Evolutionary conservation across 1,139 yeast species (phyloP), one percentile per base, ranked within the genome.

Genomic region (Candida sp.): DNA sequence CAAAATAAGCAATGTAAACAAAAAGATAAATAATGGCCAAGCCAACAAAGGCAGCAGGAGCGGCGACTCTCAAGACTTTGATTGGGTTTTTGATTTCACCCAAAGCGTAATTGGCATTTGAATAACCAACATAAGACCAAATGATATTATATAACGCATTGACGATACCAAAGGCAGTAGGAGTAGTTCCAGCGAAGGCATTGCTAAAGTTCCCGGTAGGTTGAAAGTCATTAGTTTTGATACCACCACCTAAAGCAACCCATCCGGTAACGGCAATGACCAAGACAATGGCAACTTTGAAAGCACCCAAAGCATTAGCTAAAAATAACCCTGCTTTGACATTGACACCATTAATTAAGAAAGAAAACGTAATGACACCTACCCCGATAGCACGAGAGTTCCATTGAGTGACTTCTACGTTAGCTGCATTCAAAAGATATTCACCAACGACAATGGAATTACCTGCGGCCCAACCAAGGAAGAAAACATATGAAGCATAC

Each of bases 381-480:
- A 84, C 67, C 54, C 89, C 95, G 53, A 86, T 76, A 42, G 82
- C 88, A 56, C 90, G 75, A 52, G 87, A 84, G 57, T 81, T 81
- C 93, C 93, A 86, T 56, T 82, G 77, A 29, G 83, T 79, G 5
- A 81, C 75, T 49, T 82, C 85, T 29, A 70, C 73, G 25, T 83
- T 87, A 9, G 90, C 89, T 4, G 95, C 95, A 45, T 78, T 80
- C 46, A 86, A 68, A 46, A 74, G 58, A 50, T 72, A 74, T 54
- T 75, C 78, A 35, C 79, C 79, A 33, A 72, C 73, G 37, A 73
- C 77, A 38, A 75, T 64, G 36, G 77, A 79, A 63, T 84, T 84
- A 60, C 93, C 88, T 5, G 95, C 82, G 15, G 95, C 93, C 90
- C 93, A 86, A 35, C 95, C 95, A 46, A 87, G 72, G 58, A 87